Percentiles rank a stretch among this genome's conserved stretches.
Evolutionary conservation across 2,329 filamentous ascomycete genomes (phyloP).

Genomic region (Coleophoma eucalyptorum): DNA sequence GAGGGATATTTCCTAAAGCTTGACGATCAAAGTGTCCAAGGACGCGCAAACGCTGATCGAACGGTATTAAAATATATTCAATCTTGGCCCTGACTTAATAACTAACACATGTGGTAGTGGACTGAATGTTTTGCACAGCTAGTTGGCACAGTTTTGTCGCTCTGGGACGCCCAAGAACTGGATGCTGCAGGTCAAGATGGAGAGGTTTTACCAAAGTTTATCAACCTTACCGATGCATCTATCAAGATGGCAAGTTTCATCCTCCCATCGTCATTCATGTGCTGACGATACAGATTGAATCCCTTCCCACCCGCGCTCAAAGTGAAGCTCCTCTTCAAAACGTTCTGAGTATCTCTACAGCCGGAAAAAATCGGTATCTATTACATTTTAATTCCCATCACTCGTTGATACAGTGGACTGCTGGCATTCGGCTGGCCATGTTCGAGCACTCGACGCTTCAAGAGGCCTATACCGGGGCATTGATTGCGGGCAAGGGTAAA

Average conservation of each 20-base stretch:
- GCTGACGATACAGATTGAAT: conserved; percentile 65
- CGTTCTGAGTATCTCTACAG: conserved; percentile 92
- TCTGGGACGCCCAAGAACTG: conserved; percentile 92
- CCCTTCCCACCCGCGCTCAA: conserved; percentile 75
- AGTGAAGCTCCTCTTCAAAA: conserved; percentile 84
- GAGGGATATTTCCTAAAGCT: conserved; percentile 97
- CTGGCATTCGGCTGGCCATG: conserved; percentile 88
- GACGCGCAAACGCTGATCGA: conserved; percentile 78
- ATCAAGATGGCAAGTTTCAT: conserved; percentile 82
- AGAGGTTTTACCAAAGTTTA: conserved; percentile 86
- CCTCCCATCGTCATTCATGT: conserved; percentile 5
- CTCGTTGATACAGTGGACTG: conserved; percentile 92
- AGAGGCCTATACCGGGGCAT: conserved; percentile 92
- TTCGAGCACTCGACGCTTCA: conserved; percentile 91
- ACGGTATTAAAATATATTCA: conserved; percentile 32
- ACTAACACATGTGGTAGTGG: conserved; percentile 48
- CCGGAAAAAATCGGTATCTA: conserved; percentile 90
- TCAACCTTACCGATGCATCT: conserved; percentile 95
- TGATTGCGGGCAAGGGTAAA: conserved; percentile 94
- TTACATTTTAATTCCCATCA: conserved; percentile 95
- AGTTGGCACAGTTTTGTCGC: conserved; percentile 87
- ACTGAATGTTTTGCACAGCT: conserved; percentile 96
- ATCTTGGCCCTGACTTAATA: not conserved
- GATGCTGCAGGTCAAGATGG: conserved; percentile 82
- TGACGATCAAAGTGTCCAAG: conserved; percentile 84